Conservation (phyloP, 148 eudicot species). For the Nepenthes gracilis region DNA sequence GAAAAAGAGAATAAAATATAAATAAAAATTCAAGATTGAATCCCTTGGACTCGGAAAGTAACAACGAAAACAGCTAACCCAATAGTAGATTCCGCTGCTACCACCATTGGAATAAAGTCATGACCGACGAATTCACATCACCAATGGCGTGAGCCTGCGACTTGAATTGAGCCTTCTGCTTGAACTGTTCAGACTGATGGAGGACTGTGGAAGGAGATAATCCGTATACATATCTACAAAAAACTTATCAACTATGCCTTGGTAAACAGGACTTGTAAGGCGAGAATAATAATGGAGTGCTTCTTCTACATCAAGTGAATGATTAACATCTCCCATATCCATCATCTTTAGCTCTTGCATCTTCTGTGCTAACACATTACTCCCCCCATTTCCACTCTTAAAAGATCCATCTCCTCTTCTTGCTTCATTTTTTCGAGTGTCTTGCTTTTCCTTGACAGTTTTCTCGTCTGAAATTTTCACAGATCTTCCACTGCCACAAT, state of each 20-base stretch:
- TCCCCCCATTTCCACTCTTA: conserved; percentile 12
- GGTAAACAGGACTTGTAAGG: conserved; percentile 61
- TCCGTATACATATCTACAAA: conserved; percentile 76
- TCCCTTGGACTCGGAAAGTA: neutral
- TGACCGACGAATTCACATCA: neutral
- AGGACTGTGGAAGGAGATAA: conserved; percentile 31
- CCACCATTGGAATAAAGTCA: neutral
- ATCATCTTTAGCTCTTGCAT: conserved; percentile 74
- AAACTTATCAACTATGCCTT: conserved; percentile 67
- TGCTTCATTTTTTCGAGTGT: neutral
- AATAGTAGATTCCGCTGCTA: neutral
- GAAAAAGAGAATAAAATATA: no score
- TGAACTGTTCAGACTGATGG: conserved; percentile 17
- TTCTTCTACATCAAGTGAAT: conserved; percentile 77
- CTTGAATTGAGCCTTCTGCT: conserved; percentile 21
- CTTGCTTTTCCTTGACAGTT: conserved; percentile 2
- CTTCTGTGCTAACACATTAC: conserved; percentile 35
- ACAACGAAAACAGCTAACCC: neutral
- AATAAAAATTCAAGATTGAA: no score
- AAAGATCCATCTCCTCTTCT: conserved; percentile 9
- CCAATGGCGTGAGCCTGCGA: conserved; percentile 2
- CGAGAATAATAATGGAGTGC: conserved; percentile 73
- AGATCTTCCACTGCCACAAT: neutral
- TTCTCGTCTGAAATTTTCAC: neutral
- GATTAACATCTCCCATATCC: conserved; percentile 54